phyloP scores from a whole-genome alignment of 345 rosid genomes.

The Isatis tinctoria region DNA sequence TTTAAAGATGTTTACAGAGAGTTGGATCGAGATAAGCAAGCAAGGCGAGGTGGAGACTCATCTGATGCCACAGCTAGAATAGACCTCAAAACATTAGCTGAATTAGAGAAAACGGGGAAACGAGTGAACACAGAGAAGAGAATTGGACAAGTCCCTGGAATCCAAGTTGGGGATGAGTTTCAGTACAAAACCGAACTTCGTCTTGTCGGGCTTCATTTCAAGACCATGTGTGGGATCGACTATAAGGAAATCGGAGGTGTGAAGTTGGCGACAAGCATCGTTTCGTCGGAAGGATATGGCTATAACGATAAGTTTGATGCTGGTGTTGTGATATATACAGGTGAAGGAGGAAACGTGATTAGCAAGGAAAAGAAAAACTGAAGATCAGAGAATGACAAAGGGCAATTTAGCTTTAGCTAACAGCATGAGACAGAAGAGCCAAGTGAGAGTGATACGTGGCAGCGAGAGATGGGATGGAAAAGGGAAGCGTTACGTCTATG shows the following conservation, averaged over 20 bases:
- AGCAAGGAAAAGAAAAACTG: slow-evolving; percentile 46
- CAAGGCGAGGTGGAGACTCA: slow-evolving; percentile 32
- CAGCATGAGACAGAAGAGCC: slow-evolving; percentile 38
- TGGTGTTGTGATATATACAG: slow-evolving; percentile 64
- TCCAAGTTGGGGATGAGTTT: slow-evolving; percentile 75
- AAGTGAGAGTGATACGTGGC: slow-evolving; percentile 83
- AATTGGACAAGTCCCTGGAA: slow-evolving; percentile 73
- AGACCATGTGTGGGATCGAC: slow-evolving; percentile 66
- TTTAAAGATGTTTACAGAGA: slow-evolving; percentile 53
- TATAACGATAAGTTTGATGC: slow-evolving; percentile 50
- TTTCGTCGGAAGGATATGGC: slow-evolving; percentile 70
- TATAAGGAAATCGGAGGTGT: slow-evolving; percentile 38
- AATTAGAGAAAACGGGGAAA: slow-evolving; percentile 45
- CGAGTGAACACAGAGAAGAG: slow-evolving; percentile 41
- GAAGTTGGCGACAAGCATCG: slow-evolving; percentile 60
- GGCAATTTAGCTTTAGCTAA: slow-evolving; percentile 75
- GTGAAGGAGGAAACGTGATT: slow-evolving; percentile 70
- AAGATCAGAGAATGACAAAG: slow-evolving; percentile 68
- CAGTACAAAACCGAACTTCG: slow-evolving; percentile 72
- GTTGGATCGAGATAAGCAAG: slow-evolving; percentile 60
- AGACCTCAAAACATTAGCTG: slow-evolving; percentile 43
- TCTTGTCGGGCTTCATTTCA: slow-evolving; percentile 72
- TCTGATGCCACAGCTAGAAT: slow-evolving; percentile 38
- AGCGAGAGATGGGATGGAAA: slow-evolving; percentile 23
- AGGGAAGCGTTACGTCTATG: slow-evolving; percentile 53